phyloP scores from a whole-genome alignment of 2,329 filamentous ascomycete genomes.

The Fusarium longipes region DNA sequence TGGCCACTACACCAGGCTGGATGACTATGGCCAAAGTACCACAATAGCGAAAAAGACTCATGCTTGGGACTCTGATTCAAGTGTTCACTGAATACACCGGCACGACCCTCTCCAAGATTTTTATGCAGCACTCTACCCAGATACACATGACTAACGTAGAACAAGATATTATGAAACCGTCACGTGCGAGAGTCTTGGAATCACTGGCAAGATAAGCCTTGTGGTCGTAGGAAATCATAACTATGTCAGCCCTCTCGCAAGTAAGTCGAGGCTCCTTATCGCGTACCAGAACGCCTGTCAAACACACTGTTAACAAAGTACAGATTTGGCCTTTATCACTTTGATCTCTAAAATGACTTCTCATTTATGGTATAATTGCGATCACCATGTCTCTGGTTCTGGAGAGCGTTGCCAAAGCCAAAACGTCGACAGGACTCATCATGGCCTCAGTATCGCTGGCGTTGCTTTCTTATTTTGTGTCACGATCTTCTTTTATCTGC shows the following conservation, averaged over 20 bases:
- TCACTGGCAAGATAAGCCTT: conserved; percentile 62
- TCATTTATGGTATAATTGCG: conserved; percentile 70
- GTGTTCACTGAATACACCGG: conserved; percentile 66
- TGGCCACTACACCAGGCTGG: conserved; percentile 56
- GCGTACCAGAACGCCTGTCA: background rate
- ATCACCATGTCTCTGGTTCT: conserved; percentile 69
- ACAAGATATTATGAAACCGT: conserved; percentile 60
- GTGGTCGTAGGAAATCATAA: conserved; percentile 71
- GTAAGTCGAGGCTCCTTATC: conserved; percentile 28
- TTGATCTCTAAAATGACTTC: conserved; percentile 71
- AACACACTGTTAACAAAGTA: background rate
- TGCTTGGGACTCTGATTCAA: conserved; percentile 69
- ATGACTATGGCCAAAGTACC: conserved; percentile 66
- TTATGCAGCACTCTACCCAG: background rate
- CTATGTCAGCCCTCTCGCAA: conserved; percentile 65
- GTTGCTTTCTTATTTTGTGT: conserved; percentile 70
- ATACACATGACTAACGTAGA: background rate
- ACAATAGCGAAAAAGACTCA: conserved; percentile 65
- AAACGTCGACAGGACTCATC: conserved; percentile 52
- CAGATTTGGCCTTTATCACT: conserved; percentile 66
- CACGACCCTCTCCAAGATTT: background rate
- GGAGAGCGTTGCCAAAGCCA: conserved; percentile 66
- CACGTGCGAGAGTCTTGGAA: conserved; percentile 62
- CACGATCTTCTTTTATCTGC: conserved; percentile 63
- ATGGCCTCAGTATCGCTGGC: conserved; percentile 64